These are phyloP conservation scores for Penicillium sp. DNA, from an alignment of 2,329 filamentous ascomycete species.

Conservation along the genomic window DNA sequence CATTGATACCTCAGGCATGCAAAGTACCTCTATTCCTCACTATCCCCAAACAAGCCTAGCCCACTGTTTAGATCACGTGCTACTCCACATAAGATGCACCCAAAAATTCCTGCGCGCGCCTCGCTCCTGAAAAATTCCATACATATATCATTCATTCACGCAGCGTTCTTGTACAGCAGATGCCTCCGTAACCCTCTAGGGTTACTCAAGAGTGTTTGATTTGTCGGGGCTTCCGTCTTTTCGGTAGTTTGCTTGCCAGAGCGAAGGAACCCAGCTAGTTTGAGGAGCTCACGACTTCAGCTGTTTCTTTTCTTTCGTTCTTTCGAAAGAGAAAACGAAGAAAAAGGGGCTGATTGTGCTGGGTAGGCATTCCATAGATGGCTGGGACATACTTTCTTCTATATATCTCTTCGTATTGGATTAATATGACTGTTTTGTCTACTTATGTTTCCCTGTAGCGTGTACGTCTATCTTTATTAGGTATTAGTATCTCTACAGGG, in stretches of 20 bases:
- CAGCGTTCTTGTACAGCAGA: constrained; percentile 36
- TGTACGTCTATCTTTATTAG: too few relatives aligned
- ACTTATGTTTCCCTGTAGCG: too few relatives aligned
- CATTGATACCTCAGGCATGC: neutral
- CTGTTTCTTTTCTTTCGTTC: neutral
- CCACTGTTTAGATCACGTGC: constrained; percentile 12
- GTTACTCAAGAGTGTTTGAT: constrained; percentile 29
- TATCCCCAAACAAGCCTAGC: neutral
- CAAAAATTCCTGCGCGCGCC: constrained; percentile 4
- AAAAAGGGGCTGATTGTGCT: constrained; percentile 18
- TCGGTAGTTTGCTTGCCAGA: constrained; percentile 45
- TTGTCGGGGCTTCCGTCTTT: constrained; percentile 30
- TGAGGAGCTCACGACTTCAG: constrained; percentile 49
- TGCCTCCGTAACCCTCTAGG: constrained; percentile 22
- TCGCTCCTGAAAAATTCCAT: constrained; percentile 14
- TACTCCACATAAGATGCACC: neutral
- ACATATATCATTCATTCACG: constrained; percentile 32
- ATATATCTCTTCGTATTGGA: neutral
- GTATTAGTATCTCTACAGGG: too few relatives aligned
- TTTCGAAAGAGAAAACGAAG: too few relatives aligned
- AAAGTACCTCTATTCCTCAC: neutral
- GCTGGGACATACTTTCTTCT: constrained; percentile 43
- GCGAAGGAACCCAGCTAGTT: constrained; percentile 46
- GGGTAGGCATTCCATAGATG: constrained; percentile 53
- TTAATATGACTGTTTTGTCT: neutral